Base-by-base conservation (phyloP, 768 basidiomycete species). In the Boletus huronensis region DNA sequence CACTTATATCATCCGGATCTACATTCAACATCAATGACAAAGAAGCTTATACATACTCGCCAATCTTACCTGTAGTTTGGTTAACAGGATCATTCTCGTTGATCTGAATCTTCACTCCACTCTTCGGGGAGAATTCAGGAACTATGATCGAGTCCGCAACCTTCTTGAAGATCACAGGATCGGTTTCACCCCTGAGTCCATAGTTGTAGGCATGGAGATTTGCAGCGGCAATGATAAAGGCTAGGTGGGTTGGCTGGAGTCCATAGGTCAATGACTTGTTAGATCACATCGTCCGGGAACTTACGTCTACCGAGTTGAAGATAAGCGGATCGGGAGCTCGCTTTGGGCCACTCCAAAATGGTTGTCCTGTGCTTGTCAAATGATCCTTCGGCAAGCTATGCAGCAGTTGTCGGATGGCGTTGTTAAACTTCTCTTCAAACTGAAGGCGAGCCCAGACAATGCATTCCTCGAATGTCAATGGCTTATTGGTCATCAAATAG, bases 291-390 rank as follows among this genome's bases (percentile, higher is more conserved):
- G 21, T 59, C 28, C 7, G 17, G 46, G 21, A 45, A 75, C 90
- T 71, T 66, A 98, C 96, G 65, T 98, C 86, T 60, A 79, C 86
- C 10, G 91, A 82, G 72, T 94, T 79, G 74, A 98, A 99, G 6
- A 77, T 77, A 58, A 99, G 76, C 26, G 96, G 79, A 46, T 98
- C 93, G 13, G 97, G 97, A 7, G 95, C 96, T 56, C 97, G 84
- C 78, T 99, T 99, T 3, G 97, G 97, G 19, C 95, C 93, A 63
- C 93, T 95, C 97, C 97, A 99, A 82, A 99, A 99, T 11, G 94
- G 95, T 62, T 93, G 91, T 6, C 97, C 97, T 19, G 85, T 88
- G 65, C 83, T 92, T 8, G 95, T 94, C 44, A 90, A 75, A 36
- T 90, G 88, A 69, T 99, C 97, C 71, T 94, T 96, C 11, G 97